Base-by-base conservation (phyloP, 164 flowering plant genomes). In the Aristolochia fimbriata region DNA sequence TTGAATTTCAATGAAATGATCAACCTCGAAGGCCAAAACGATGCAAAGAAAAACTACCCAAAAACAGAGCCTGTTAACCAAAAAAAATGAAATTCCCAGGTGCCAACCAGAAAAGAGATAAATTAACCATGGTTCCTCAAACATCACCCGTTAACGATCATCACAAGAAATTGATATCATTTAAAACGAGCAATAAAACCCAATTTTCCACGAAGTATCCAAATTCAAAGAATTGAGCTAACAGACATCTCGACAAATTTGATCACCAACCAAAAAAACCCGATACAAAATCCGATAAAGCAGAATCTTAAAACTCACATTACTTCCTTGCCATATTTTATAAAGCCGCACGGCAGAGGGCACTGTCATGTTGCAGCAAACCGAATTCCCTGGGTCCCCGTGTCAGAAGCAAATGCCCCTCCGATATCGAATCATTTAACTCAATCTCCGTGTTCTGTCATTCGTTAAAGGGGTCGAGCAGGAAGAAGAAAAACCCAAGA, bases 241-340 rank as follows among this genome's bases (percentile, higher is more conserved):
- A 56, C 27, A 56, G 25, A 30, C 6, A 30, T 19, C 24, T 9
- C 4, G 9, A 50, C 0, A 1, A 17, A 41, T 25, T 2, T 15
- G 7, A 21, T 13, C 5, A 17, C 48, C 12, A 14, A 47, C 50
- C 15, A 25, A 51, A 43, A 1, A 48, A 15, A 27, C n/a, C 17
- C 51, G 17, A 12, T 2, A 51, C 12, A 22, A 14, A 24, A 43
- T 15, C 5, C 33, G 41, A n/a, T n/a, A 27, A 21, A 37, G 0
- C 24, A 25, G 20, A n/a, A 30, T 6, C 24, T n/a, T 3, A 56
- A 58, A 21, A 58, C 73, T 57, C 58, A 70, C 70, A 47, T 65
- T 70, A 57, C 60, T 70, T 49, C 70, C 64, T 47, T 62, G 62
- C 70, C 67, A 62, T 47, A 54, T 16, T 58, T 61, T 52, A 43